phyloP scores from a whole-genome alignment of 139 green algal genomes.

The Ettlia oleoabundans region DNA sequence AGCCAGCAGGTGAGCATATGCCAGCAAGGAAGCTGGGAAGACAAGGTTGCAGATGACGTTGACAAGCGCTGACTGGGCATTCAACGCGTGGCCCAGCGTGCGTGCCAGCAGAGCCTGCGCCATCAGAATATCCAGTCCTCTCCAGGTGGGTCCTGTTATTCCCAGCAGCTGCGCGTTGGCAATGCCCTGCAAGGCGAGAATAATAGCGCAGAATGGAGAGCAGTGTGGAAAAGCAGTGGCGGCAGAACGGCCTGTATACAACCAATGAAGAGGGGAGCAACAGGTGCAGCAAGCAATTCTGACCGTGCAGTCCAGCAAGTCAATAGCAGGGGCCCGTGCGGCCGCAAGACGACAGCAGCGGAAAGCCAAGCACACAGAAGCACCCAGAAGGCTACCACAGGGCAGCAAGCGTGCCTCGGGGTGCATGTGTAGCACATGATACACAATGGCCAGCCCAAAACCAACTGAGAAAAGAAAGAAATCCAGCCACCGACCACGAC shows the following conservation, averaged over 20 bases:
- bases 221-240: no score
- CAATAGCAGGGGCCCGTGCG: no score
- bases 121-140: conserved; percentile 42
- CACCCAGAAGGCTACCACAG: no score
- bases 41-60: conserved; percentile 3
- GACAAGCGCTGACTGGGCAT: background rate
- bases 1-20: conserved; percentile 16
- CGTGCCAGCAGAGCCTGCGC: conserved; percentile 37
- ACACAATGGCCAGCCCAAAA: conserved; percentile 25
- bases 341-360: no score
- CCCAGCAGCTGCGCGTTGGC: conserved; percentile 17
- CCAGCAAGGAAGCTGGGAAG: conserved; percentile 5
- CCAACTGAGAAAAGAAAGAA: conserved; percentile 21
- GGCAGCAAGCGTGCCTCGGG: no score
- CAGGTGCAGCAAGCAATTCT: no score
- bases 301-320: no score
- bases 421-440: conserved; percentile 17
- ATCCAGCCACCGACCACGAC: conserved; percentile 7
- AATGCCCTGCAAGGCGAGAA: no score
- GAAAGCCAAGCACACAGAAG: no score
- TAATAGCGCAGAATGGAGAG: no score
- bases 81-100: conserved; percentile 40
- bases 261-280: no score
- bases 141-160: conserved; percentile 28
- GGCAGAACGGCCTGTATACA: no score